Base-by-base conservation (phyloP, 371 early-diverging fungal species). In the Mortierella sp. region DNA sequence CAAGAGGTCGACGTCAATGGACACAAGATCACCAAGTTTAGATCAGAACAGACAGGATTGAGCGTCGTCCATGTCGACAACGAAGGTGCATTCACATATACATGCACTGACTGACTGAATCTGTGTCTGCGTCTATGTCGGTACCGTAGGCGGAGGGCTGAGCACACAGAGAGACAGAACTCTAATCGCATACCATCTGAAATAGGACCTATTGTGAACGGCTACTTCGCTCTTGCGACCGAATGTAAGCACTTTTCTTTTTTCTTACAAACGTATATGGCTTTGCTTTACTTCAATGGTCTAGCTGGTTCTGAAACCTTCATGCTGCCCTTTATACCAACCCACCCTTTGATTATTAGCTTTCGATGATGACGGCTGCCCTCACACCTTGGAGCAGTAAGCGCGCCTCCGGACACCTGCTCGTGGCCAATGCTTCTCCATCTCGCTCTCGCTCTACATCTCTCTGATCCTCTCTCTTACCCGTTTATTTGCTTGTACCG, bases 361-460 rank as follows among this genome's bases (percentile, higher is more conserved):
- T 24, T 83, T 85, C 58, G 90, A 90, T 60, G 90, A 90, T 64
- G 86, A 81, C 80, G 89, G 89, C 21, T 86, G 89, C 56, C 89
- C 89, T 28, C 90, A 90, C 66, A 89, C 89, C 19, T 69, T 90
- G 41, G 90, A 90, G 60, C 90, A 90, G 89, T 86, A 86, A 55
- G 86, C n/a, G n/a, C n/a, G n/a, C n/a, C n/a, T n/a, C n/a, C n/a
- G n/a, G n/a, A n/a, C n/a, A n/a, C n/a, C n/a, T n/a, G n/a, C n/a
- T n/a, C n/a, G n/a, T n/a, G n/a, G n/a, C n/a, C n/a, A n/a, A n/a
- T n/a, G n/a, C n/a, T n/a, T 43, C 43, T n/a, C 19, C 7, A 6
- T 11, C 26, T 50, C 30, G 28, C 3, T 31, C 3, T 32, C 5
- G 30, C 37, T 46, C 32, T 44, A n/a, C n/a, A n/a, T 4, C 15